Evolutionary conservation across 2,329 filamentous ascomycete genomes (phyloP), one percentile per base, ranked within the genome.

Genomic region (Colletotrichum incanum): DNA sequence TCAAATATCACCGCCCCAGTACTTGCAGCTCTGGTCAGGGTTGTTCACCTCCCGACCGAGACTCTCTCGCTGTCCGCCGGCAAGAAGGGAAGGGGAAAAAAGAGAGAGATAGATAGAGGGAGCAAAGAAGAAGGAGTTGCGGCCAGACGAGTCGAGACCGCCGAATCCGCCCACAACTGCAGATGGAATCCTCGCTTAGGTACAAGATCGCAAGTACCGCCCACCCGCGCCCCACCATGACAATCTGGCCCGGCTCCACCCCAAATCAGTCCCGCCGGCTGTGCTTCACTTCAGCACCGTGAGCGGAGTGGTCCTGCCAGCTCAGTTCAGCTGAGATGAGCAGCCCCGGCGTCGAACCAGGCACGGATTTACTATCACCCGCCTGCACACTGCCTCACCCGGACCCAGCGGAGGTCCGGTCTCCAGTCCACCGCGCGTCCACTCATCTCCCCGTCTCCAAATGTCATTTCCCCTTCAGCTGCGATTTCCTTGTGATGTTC

Each of bases 91-190:
- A 11, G 23, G 52, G 3, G 6, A 23, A 4, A 56, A 56, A n/a
- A 23, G 20, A 39, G n/a, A 49, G n/a, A 49, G 23, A 16, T 5
- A 5, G 47, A 49, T 5, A 55, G 28, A n/a, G 31, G 2, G 20
- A 34, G 28, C 28, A 18, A 41, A 56, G 37, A 56, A 41, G 41
- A n/a, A 54, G n/a, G 62, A 45, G 61, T 31, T 26, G 54, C 55
- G 62, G 49, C 64, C 68, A 71, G 56, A 50, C 47, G 41, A 41
- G 68, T 67, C 64, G 56, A 71, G 56, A 67, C 56, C 63, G n/a
- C 43, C 41, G 39, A 49, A 28, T 23, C 18, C 54, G 47, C 56
- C 63, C 49, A 62, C 39, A 52, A 26, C 37, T 50, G 26, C 62
- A 55, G 34, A 50, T 31, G 26, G 18, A 26, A 50, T 56, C 47